Conservation (phyloP, 176 grass and related monocot genomes). For the Triticum monococcum region DNA sequence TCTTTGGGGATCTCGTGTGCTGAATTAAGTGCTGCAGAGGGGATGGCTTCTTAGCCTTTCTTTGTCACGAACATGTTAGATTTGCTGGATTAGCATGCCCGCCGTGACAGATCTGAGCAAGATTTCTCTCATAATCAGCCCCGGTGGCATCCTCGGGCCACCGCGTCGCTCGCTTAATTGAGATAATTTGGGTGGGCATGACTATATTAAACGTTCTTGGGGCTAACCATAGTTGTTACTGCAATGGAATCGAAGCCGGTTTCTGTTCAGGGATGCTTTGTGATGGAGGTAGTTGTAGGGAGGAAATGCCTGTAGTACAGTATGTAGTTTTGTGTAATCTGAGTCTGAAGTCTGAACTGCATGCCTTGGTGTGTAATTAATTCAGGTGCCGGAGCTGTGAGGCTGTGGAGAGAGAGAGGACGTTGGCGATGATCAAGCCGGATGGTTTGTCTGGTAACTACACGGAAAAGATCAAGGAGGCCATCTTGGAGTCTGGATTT, state of each 20-base stretch:
- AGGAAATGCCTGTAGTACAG: neutral
- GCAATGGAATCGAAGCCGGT: neutral
- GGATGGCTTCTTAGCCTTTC: neutral
- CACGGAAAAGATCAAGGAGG: slow-evolving; percentile 55
- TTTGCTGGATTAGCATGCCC: neutral
- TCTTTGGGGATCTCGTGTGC: neutral
- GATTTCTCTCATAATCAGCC: neutral
- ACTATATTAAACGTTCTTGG: neutral
- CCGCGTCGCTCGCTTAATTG: neutral
- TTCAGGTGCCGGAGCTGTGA: slow-evolving; percentile 52
- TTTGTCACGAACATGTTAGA: neutral
- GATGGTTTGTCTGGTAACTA: slow-evolving; percentile 74
- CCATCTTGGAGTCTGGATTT: slow-evolving; percentile 69
- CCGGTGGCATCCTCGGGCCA: neutral
- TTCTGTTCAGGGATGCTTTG: neutral
- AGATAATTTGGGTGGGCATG: neutral
- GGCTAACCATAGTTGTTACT: neutral
- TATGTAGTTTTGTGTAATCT: neutral
- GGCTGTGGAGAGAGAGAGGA: slow-evolving; percentile 51
- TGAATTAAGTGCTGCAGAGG: neutral
- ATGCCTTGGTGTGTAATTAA: neutral
- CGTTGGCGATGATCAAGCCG: slow-evolving; percentile 82
- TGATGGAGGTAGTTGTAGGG: neutral
- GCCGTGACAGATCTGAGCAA: slow-evolving; percentile 18
- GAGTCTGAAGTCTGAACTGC: neutral